Evolutionary conservation across 352 stramenopile genomes (phyloP).

Genomic region (Globisporangium parvum): DNA sequence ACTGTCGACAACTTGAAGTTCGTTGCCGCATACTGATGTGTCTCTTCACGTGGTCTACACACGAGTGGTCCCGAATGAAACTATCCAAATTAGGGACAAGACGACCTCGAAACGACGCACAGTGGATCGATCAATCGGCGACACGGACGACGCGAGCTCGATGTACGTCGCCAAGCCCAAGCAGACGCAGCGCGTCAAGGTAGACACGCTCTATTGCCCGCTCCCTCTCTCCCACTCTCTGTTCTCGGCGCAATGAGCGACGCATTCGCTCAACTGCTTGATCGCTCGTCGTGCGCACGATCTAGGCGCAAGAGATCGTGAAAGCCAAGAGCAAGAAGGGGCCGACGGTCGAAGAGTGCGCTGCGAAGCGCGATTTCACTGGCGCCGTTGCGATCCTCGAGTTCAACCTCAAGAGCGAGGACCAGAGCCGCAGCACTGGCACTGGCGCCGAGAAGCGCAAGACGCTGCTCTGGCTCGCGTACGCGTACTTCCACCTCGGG

Average conservation of each 20-base stretch:
- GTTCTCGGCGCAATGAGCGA: background rate
- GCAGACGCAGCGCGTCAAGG: slow-evolving; percentile 62
- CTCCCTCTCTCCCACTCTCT: background rate
- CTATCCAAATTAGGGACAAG: too few relatives aligned
- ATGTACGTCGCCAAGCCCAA: slow-evolving; percentile 84
- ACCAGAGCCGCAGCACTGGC: slow-evolving; percentile 22
- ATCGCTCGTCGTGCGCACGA: background rate
- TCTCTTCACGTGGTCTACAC: too few relatives aligned
- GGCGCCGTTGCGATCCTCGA: slow-evolving; percentile 92
- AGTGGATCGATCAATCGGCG: background rate
- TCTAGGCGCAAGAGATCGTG: slow-evolving; percentile 48
- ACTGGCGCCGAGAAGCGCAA: slow-evolving; percentile 44
- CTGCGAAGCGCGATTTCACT: slow-evolving; percentile 89
- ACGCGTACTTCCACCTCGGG: slow-evolving; percentile 92
- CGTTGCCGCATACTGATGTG: too few relatives aligned
- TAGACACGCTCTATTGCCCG: slow-evolving; percentile 1
- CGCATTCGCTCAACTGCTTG: too few relatives aligned
- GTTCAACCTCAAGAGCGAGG: slow-evolving; percentile 90
- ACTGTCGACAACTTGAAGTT: too few relatives aligned
- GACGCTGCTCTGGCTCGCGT: slow-evolving; percentile 91
- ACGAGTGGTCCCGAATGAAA: too few relatives aligned
- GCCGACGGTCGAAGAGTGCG: slow-evolving; percentile 67
- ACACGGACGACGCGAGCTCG: background rate
- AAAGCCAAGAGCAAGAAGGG: slow-evolving; percentile 77
- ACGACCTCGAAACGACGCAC: too few relatives aligned